Conservation (phyloP, 768 basidiomycete genomes). For the Favolaschia claudopus region DNA sequence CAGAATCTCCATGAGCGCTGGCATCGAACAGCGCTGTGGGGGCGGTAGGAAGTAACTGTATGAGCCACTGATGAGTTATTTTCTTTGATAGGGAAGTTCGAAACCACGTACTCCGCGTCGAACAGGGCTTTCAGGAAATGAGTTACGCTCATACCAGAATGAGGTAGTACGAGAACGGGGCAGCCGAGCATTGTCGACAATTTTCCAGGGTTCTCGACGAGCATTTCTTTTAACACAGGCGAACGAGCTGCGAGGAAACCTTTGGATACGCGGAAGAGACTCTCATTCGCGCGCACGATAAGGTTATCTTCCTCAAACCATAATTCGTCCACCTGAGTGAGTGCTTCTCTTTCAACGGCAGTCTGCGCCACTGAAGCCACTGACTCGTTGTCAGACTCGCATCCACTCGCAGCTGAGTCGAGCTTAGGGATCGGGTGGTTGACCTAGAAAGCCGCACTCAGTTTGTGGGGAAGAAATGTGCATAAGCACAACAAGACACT, state of each 20-base stretch:
- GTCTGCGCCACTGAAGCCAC: no score
- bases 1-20: background rate
- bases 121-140: background rate
- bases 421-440: no score
- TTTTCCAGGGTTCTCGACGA: background rate
- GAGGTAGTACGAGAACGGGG: background rate
- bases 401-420: no score
- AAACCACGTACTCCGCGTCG: background rate
- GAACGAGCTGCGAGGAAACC: background rate
- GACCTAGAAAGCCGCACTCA: no score
- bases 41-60: conserved; percentile 2
- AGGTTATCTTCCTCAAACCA: conserved; percentile 8
- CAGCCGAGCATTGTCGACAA: background rate
- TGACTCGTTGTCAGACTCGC: no score
- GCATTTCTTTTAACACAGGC: background rate
- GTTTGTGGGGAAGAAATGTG: no score
- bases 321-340: background rate
- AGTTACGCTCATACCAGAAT: background rate
- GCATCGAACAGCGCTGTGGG: background rate
- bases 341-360: no score
- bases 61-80: background rate
- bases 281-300: background rate
- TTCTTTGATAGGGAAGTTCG: background rate
- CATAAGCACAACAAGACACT: no score
- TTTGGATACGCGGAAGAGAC: conserved; percentile 2